phyloP scores from a whole-genome alignment of 352 stramenopile species.

The Phytophthora tubulina region DNA sequence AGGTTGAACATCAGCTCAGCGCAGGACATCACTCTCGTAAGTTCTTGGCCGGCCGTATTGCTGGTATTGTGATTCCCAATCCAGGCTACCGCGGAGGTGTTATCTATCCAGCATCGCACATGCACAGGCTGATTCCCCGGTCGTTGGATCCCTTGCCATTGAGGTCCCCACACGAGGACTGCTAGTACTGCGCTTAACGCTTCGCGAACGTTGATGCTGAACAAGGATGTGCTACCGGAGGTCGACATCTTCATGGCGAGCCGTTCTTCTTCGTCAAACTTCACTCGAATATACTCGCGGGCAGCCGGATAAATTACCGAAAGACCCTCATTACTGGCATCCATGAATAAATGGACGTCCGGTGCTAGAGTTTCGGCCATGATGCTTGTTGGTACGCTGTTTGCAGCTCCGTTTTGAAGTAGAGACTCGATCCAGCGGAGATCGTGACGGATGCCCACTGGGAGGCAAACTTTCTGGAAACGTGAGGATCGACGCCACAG shows the following conservation, averaged over 20 bases:
- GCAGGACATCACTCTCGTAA: constrained; percentile 6
- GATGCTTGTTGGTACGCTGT: constrained; percentile 7
- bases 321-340: constrained; percentile 9
- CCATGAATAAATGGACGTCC: constrained; percentile 15
- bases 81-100: constrained; percentile 7
- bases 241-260: background rate
- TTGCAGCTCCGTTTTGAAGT: background rate
- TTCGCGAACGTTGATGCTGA: constrained; percentile 22
- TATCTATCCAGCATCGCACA: constrained; percentile 23
- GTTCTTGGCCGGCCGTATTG: constrained; percentile 3
- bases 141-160: background rate
- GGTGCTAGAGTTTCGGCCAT: background rate
- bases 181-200: constrained; percentile 10
- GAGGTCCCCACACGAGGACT: constrained; percentile 4
- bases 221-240: background rate
- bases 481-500: background rate
- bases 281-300: constrained; percentile 17
- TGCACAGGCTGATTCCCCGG: background rate
- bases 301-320: constrained; percentile 6
- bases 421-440: constrained; percentile 15
- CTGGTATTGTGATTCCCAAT: background rate
- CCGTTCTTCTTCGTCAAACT: constrained; percentile 16
- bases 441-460: background rate
- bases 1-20: constrained; percentile 3
- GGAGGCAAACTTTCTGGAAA: background rate